phyloP scores from a whole-genome alignment of 306 rosid species.

The Glycine tomentella region DNA sequence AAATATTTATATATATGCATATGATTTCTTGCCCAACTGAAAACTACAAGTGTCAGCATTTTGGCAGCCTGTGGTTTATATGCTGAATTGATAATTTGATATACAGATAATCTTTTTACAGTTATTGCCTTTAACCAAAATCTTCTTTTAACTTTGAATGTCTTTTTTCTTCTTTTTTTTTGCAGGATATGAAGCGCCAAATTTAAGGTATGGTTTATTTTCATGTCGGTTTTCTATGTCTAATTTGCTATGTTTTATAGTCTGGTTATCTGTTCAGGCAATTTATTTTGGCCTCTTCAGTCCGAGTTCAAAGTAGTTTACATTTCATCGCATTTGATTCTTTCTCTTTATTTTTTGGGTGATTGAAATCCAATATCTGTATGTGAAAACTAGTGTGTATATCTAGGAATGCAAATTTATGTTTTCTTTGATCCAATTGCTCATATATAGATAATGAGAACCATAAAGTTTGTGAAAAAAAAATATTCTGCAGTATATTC shows the following conservation, averaged over 20 bases:
- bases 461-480: too few relatives aligned
- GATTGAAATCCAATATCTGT: too few relatives aligned
- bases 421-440: too few relatives aligned
- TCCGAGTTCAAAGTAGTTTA: too few relatives aligned
- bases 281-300: too few relatives aligned
- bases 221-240: neutral
- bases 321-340: too few relatives aligned
- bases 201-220: conserved; percentile 62
- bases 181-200: conserved; percentile 87
- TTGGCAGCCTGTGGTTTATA: neutral
- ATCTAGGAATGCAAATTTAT: too few relatives aligned
- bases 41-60: neutral
- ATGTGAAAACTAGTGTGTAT: too few relatives aligned
- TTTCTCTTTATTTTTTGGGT: too few relatives aligned
- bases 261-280: neutral
- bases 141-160: conserved; percentile 25
- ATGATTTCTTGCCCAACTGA: neutral
- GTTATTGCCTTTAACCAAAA: neutral
- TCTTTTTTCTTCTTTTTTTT: conserved; percentile 32
- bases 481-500: too few relatives aligned
- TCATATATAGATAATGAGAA: too few relatives aligned
- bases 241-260: neutral
- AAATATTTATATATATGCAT: neutral
- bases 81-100: conserved; percentile 16
- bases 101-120: neutral